Evolutionary conservation across 2,329 filamentous ascomycete species (phyloP), one percentile per base, ranked within the genome.

Genomic region (Aspergillus carbonarius): DNA sequence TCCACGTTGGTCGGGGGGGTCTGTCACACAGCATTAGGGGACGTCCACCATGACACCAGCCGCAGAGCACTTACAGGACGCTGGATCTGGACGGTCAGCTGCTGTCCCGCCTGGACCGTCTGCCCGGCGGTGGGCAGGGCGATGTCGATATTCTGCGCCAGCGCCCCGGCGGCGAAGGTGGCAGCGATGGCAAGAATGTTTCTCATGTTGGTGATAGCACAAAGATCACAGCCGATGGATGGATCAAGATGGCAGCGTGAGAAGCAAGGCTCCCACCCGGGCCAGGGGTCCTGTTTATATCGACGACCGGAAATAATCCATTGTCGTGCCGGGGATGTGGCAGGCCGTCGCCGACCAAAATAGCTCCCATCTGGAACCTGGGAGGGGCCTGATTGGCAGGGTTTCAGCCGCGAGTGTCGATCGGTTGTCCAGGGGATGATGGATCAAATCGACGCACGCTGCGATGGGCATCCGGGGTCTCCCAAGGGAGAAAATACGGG

Each of bases 41-140:
- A n/a, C n/a, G n/a, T n/a, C 5, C 17, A 13, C 30, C 6, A n/a
- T 20, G 40, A 13, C 37, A 25, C 10, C 1, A 7, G 4, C 9
- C 3, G 25, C 13, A 25, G n/a, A 6, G 12, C 8, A 63, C 68
- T 17, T 64, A 73, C 71, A 18, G 69, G 66, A 37, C 68, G 69
- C 46, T 71, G 69, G 3, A 74, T 59, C 54, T 72, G 71, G 3
- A 74, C 62, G 13, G 58, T 59, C n/a, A 68, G 20, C 1, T 69
- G 48, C 4, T 52, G 50, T 2, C 69, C 71, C 1, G 66, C 56
- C 15, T 53, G n/a, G 8, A 73, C 50, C 4, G 55, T 48, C 27
- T 65, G 39, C 10, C 60, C 66, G 17, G 55, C 55, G 2, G 25
- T n/a, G 2, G 71, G 70, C 2, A 70, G 58, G n/a, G 65, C 64